Evolutionary conservation across 768 basidiomycete genomes (phyloP), one percentile per base, ranked within the genome.

Genomic region (Exsudoporus frostii): DNA sequence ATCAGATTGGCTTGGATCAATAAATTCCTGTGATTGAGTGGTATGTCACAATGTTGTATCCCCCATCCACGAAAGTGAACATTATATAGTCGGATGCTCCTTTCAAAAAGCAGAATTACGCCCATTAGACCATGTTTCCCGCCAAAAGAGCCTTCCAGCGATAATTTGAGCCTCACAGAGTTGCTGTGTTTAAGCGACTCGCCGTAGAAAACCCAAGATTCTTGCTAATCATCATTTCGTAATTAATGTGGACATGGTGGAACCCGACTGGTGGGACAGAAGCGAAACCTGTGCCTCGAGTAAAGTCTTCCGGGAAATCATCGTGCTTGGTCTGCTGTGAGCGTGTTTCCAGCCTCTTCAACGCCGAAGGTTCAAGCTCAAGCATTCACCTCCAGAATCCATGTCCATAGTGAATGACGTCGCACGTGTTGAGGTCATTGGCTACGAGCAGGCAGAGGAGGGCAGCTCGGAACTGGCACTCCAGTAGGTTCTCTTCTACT

Each of bases 401-500:
- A 48, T 44, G 29, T 20, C 30, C 32, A 33, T 34, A 11, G 4
- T 9, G 24, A 27, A 33, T n/a, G 34, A 11, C 20, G 25, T 29
- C 17, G 36, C 45, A 14, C 32, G 20, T 2, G 10, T 36, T 14
- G 36, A 39, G 9, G 39, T 17, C 32, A 39, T 38, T 17, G 15
- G 13, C 30, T 11, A 17, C 22, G 39, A 25, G 47, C 27, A 38
- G 22, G 44, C 10, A 38, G 43, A 22, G 13, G 34, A 40, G 22
- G 8, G 7, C 19, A 15, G 17, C 27, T 40, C n/a, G 7, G 43
- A 34, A 24, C 4, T n/a, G 33, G 6, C 27, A 24, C 44, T 24
- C n/a, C 25, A 27, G 52, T 55, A 37, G 41, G 61, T 40, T n/a
- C 17, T 44, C 33, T 32, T 38, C 42, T 25, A n/a, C 30, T 48